Evolutionary conservation across 441 rosid genomes (phyloP).

Genomic region (Francoa sonchifolia): DNA sequence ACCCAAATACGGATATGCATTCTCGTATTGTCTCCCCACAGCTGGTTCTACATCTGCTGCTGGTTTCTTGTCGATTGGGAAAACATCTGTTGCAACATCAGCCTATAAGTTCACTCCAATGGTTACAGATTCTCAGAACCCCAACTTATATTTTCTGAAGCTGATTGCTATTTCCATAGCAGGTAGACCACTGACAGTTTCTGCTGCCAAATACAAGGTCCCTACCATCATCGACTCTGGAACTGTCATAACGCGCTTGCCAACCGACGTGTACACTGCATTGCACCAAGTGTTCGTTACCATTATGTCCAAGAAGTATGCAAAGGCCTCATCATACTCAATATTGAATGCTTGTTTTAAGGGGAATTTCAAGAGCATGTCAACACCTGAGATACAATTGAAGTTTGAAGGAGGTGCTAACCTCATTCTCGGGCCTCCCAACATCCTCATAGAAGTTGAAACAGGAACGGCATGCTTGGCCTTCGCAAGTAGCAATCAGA

Average conservation of each 20-base stretch:
- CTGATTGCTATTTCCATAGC: conserved; percentile 20
- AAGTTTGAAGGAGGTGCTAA: conserved; percentile 31
- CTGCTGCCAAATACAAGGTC: conserved; percentile 12
- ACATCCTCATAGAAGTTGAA: conserved; percentile 22
- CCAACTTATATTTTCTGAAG: conserved; percentile 23
- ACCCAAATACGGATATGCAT: conserved; percentile 16
- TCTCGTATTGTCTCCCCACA: conserved; percentile 42
- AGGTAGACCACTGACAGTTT: conserved; percentile 19
- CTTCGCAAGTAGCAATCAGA: conserved; percentile 15
- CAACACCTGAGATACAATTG: conserved; percentile 24
- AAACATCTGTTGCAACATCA: not conserved
- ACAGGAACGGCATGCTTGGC: conserved; percentile 31
- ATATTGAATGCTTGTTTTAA: conserved; percentile 37
- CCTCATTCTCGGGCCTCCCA: conserved; percentile 19
- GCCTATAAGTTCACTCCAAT: conserved; percentile 19
- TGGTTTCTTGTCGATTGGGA: conserved; percentile 15
- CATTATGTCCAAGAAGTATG: conserved; percentile 23
- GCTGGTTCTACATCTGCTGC: conserved; percentile 9
- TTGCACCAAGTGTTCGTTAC: conserved; percentile 21
- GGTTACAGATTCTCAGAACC: conserved; percentile 4
- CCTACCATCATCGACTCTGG: conserved; percentile 46
- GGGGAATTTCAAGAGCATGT: conserved; percentile 18
- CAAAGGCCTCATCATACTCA: conserved; percentile 19
- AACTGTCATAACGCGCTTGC: conserved; percentile 35
- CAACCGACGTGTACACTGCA: conserved; percentile 20